Percentiles rank a stretch among this genome's conserved stretches.
Conservation (phyloP, 2,329 filamentous ascomycete species). For the Aspergillus brasiliensis region DNA sequence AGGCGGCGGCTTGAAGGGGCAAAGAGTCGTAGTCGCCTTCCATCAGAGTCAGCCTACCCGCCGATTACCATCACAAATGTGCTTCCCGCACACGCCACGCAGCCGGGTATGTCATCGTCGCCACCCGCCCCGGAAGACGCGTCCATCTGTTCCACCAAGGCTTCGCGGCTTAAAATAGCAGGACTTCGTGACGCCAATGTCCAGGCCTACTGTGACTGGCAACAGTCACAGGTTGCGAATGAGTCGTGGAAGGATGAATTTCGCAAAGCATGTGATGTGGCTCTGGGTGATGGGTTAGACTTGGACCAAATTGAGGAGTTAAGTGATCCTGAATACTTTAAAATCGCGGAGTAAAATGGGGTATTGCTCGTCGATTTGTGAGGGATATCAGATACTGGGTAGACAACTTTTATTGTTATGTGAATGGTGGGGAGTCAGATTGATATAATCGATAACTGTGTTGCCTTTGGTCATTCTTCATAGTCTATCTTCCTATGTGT, state of each 20-base stretch:
- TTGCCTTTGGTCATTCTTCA: too few relatives aligned
- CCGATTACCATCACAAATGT: too few relatives aligned
- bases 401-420: neutral
- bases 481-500: neutral
- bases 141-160: neutral
- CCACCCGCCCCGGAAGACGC: neutral
- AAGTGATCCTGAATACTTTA: conserved; percentile 4
- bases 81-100: too few relatives aligned
- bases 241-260: conserved; percentile 15
- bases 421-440: neutral
- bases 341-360: neutral
- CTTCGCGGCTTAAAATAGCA: conserved; percentile 3
- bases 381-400: neutral
- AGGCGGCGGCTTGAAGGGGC: too few relatives aligned
- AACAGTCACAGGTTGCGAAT: too few relatives aligned
- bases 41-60: too few relatives aligned
- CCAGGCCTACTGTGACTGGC: too few relatives aligned
- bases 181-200: neutral
- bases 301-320: conserved; percentile 2
- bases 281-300: conserved; percentile 10
- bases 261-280: conserved; percentile 13
- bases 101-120: too few relatives aligned
- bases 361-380: neutral
- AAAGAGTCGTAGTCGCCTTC: too few relatives aligned
- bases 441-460: neutral